Evolutionary conservation across 768 basidiomycete species (phyloP).

Genomic region (Podaxis sp.): DNA sequence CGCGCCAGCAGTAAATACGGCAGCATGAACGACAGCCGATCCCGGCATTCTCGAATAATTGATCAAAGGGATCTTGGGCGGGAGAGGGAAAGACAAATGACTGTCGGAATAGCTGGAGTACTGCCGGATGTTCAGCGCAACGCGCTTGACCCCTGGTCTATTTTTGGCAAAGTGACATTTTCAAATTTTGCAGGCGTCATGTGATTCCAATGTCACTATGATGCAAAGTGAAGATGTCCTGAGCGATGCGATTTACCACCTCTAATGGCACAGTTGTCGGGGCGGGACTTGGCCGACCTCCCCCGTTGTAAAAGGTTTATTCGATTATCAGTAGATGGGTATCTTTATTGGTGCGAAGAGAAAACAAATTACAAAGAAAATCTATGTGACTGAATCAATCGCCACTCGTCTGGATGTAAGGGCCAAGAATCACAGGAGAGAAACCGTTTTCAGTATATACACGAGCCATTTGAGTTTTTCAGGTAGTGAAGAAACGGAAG

Average conservation of each 20-base stretch:
- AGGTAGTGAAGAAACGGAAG: slow-evolving; percentile 10
- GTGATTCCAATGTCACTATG: not conserved
- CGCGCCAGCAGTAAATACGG: slow-evolving; percentile 82
- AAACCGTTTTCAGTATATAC: slow-evolving; percentile 20
- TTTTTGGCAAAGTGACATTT: not conserved
- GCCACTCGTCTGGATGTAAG: not conserved
- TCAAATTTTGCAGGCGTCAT: not conserved
- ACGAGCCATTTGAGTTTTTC: slow-evolving; percentile 9
- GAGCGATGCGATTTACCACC: not conserved
- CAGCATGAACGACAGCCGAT: slow-evolving; percentile 50
- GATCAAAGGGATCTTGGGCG: not conserved
- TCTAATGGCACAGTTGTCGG: too few relatives aligned
- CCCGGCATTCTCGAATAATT: slow-evolving; percentile 3
- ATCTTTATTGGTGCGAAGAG: not conserved
- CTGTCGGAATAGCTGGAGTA: too few relatives aligned
- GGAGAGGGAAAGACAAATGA: not conserved
- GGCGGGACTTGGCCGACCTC: too few relatives aligned
- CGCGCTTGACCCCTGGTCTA: not conserved
- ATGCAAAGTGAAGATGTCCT: not conserved
- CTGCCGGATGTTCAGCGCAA: not conserved
- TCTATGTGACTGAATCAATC: slow-evolving; percentile 11
- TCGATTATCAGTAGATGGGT: not conserved
- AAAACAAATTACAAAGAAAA: not conserved
- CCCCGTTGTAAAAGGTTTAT: too few relatives aligned
- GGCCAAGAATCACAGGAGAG: not conserved